phyloP scores from a whole-genome alignment of 2,329 filamentous ascomycete genomes.

The Pestalotiopsis sp. region DNA sequence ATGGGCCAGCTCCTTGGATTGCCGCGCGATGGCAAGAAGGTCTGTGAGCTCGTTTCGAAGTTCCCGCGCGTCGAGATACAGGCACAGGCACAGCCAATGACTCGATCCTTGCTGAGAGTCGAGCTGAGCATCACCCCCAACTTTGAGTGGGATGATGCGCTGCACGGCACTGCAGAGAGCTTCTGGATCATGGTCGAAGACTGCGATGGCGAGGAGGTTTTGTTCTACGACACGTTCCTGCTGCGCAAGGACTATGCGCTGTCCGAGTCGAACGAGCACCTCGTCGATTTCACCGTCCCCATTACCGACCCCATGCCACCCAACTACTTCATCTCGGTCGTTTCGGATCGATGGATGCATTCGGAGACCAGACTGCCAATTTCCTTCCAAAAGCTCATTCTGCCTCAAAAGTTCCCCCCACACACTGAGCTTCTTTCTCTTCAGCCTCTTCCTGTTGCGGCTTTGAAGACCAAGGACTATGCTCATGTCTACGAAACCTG shows the following conservation, averaged over 20 bases:
- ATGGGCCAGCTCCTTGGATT: conserved; percentile 94
- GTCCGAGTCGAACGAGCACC: conserved; percentile 85
- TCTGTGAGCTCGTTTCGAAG: conserved; percentile 84
- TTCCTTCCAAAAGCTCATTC: conserved; percentile 90
- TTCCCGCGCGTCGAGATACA: conserved; percentile 92
- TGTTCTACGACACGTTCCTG: conserved; percentile 93
- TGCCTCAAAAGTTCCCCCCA: conserved; percentile 93
- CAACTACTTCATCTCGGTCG: conserved; percentile 94
- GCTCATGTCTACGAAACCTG: conserved; percentile 79
- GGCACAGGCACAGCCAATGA: conserved; percentile 92
- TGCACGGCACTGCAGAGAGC: conserved; percentile 85
- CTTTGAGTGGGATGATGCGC: conserved; percentile 89
- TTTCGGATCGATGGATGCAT: conserved; percentile 98
- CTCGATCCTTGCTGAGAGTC: conserved; percentile 86
- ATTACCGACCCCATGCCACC: conserved; percentile 98
- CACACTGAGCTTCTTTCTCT: conserved; percentile 91
- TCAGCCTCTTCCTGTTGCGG: conserved; percentile 85
- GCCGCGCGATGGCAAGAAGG: conserved; percentile 81
- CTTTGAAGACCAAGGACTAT: conserved; percentile 84
- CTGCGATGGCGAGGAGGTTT: conserved; percentile 92
- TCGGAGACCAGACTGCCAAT: conserved; percentile 91
- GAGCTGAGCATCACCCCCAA: conserved; percentile 91
- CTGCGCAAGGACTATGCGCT: conserved; percentile 86
- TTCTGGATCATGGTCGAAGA: conserved; percentile 99
- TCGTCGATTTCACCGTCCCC: conserved; percentile 94